Evolutionary conservation across 305 asterid genomes (phyloP).

Genomic region (Fraxinus greggii): DNA sequence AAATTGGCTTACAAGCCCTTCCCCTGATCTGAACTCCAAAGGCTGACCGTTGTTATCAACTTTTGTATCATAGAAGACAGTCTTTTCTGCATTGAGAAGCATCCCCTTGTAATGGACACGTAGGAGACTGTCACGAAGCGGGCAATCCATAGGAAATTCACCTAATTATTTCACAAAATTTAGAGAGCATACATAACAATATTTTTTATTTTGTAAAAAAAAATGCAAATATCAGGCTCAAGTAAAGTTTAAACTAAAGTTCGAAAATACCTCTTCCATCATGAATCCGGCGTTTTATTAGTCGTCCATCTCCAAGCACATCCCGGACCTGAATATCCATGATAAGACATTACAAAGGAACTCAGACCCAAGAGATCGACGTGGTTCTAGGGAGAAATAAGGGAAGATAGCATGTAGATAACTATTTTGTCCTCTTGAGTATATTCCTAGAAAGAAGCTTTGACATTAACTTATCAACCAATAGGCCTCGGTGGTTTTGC

Average conservation of each 20-base stretch:
- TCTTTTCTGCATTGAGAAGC: constrained; percentile 78
- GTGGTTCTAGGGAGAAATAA: background rate
- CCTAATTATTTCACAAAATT: constrained; percentile 50
- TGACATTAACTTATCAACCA: background rate
- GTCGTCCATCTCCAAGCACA: constrained; percentile 98
- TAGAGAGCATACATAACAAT: constrained; percentile 21
- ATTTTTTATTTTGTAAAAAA: constrained; percentile 12
- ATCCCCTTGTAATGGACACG: constrained; percentile 88
- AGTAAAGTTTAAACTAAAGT: background rate
- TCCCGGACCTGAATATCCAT: constrained; percentile 71
- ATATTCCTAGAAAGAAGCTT: background rate
- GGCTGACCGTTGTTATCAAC: constrained; percentile 72
- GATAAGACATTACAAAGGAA: constrained; percentile 19
- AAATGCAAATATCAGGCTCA: constrained; percentile 17
- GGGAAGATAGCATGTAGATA: background rate
- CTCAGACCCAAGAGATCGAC: constrained; percentile 5
- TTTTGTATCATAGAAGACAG: constrained; percentile 79
- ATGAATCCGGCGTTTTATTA: constrained; percentile 79
- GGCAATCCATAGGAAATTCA: constrained; percentile 99
- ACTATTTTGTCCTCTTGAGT: constrained; percentile 6
- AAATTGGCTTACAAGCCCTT: constrained; percentile 82
- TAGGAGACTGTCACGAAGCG: constrained; percentile 88
- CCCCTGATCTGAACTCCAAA: constrained; percentile 94
- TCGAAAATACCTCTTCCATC: constrained; percentile 79
- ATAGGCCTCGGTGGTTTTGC: background rate